Evolutionary conservation across 2,329 filamentous ascomycete species (phyloP), one percentile per base, ranked within the genome.

Genomic region (Xylariomycetidae sp.): DNA sequence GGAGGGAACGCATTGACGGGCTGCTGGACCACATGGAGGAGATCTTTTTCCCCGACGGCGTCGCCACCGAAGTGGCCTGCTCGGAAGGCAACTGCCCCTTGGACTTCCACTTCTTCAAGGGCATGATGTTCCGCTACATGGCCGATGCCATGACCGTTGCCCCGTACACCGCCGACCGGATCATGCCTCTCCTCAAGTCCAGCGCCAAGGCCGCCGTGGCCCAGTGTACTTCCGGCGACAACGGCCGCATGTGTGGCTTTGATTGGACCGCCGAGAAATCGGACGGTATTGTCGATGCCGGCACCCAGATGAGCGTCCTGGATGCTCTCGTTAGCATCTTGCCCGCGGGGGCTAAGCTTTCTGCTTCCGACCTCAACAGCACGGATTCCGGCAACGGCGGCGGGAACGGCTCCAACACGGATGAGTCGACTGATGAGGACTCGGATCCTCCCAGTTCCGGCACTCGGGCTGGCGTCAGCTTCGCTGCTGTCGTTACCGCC

Each of bases 51-150:
- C 55, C 65, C 32, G 54, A 54, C 25, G 50, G 48, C 29, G 43
- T 77, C 46, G 72, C 76, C 57, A 68, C 57, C 48, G 74, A 79
- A 46, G 49, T 53, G 28, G 60, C 67, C 8, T 79, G 74, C 56
- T 74, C 78, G 53, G 25, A 36, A 10, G 46, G 50, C 32, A 56
- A 39, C 3, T 78, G 74, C 58, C 68, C 68, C 50, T 58, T 64
- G 25, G 74, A 78, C 46, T 68, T 73, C 49, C 59, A 61, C 31
- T 65, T 65, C 24, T 77, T 70, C 65, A 78, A 77, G 53, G 70
- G 67, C 16, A 72, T 72, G 43, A 59, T 76, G 5, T 56, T 65
- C 17, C 69, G 72, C 30, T 74, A 65, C 58, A 49, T 66, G 37
- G 61, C 57, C 3, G 49, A 56, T 18, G 55, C 62, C 1, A 49